Conservation (phyloP, 345 rosid genomes). For the Gossypium raimondii region DNA sequence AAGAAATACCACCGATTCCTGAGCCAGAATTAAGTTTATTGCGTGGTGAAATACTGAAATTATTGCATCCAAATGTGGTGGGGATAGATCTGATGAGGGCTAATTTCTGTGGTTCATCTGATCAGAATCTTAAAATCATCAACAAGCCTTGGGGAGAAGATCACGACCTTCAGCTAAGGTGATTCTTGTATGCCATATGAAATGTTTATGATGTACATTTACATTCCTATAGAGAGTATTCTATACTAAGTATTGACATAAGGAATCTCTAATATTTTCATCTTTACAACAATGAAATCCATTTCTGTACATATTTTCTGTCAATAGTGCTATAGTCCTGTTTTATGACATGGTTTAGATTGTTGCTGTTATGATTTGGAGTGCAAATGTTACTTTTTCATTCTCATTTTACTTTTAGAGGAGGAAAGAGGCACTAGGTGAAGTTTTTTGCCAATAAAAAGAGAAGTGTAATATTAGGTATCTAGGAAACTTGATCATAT, state of each 20-base stretch:
- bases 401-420: constrained; percentile 15
- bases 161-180: constrained; percentile 95
- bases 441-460: not conserved
- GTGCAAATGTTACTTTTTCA: not conserved
- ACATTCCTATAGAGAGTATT: constrained; percentile 17
- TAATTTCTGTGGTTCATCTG: constrained; percentile 46
- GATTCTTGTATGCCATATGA: constrained; percentile 31
- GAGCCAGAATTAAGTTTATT: constrained; percentile 87
- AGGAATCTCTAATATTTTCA: constrained; percentile 10
- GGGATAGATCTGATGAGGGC: constrained; percentile 80
- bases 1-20: constrained; percentile 90
- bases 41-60: constrained; percentile 70
- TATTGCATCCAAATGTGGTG: constrained; percentile 81
- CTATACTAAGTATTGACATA: constrained; percentile 1
- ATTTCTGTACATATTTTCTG: not conserved
- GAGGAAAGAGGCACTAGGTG: constrained; percentile 7
- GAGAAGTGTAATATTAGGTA: not conserved
- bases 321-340: not conserved
- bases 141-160: constrained; percentile 94
- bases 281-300: not conserved
- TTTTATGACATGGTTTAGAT: not conserved
- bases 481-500: not conserved
- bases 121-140: constrained; percentile 45
- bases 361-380: not conserved
- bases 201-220: constrained; percentile 27